Percentiles rank a stretch among this genome's conserved stretches.
Conservation (phyloP, 2,329 filamentous ascomycete species). For the Cladophialophora yegresii region DNA sequence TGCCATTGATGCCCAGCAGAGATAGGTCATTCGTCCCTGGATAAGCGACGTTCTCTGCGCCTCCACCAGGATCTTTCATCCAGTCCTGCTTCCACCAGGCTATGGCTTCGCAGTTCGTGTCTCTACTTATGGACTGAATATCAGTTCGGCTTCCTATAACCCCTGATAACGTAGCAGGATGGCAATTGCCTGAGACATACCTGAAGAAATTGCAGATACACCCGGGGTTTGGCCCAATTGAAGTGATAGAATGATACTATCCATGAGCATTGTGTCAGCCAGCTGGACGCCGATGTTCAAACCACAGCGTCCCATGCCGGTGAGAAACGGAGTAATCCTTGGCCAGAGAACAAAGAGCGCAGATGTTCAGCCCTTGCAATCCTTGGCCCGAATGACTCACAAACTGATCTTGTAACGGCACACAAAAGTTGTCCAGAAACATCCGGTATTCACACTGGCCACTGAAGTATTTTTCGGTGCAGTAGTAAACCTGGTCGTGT, state of each 20-base stretch:
- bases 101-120: not conserved
- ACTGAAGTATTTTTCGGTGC: not conserved
- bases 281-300: not conserved
- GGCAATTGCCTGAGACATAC: not conserved
- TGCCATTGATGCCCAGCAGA: constrained; percentile 4
- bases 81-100: constrained; percentile 9
- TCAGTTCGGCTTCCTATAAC: not conserved
- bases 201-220: not conserved
- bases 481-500: constrained; percentile 2
- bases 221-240: not conserved
- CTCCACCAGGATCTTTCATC: constrained; percentile 9
- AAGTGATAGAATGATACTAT: not conserved
- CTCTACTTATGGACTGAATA: not conserved
- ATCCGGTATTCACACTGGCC: not conserved
- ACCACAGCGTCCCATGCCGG: not conserved
- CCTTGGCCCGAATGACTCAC: not conserved
- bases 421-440: not conserved
- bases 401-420: not conserved
- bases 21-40: constrained; percentile 17
- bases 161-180: not conserved
- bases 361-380: not conserved
- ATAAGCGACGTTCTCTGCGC: constrained; percentile 6
- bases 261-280: not conserved
- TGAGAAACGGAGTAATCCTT: not conserved
- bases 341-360: not conserved